phyloP scores from a whole-genome alignment of 1,139 yeast genomes.

The Debaryomyces udenii region DNA sequence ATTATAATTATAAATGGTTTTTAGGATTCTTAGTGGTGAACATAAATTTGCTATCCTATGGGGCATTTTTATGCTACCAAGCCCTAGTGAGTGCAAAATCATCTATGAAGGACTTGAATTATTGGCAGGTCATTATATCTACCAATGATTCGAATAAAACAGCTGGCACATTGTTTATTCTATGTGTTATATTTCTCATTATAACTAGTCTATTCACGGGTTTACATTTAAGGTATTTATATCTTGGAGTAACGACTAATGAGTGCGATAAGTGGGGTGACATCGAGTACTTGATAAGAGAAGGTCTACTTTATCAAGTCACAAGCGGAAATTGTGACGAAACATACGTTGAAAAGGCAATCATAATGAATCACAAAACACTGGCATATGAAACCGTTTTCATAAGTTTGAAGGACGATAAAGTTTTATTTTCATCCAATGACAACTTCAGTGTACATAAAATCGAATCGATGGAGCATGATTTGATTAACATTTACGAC shows the following conservation, averaged over 20 bases:
- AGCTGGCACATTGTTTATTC: constrained; percentile 53
- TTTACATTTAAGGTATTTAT: constrained; percentile 65
- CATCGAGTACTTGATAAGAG: constrained; percentile 58
- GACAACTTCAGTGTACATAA: constrained; percentile 22
- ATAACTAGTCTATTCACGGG: constrained; percentile 59
- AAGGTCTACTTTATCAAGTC: constrained; percentile 34
- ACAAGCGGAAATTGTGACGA: constrained; percentile 15
- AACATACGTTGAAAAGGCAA: constrained; percentile 20
- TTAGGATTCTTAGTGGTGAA: constrained; percentile 61
- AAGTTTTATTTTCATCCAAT: constrained; percentile 21
- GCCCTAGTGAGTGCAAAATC: constrained; percentile 23
- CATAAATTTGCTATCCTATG: constrained; percentile 61
- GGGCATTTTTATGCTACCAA: constrained; percentile 46
- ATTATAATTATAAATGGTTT: constrained; percentile 74
- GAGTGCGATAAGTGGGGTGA: constrained; percentile 85
- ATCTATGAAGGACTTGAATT: constrained; percentile 17
- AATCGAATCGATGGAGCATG: constrained; percentile 43
- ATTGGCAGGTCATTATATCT: constrained; percentile 32
- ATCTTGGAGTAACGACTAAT: constrained; percentile 88
- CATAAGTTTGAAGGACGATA: constrained; percentile 32
- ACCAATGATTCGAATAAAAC: constrained; percentile 40
- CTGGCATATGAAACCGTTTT: constrained; percentile 21
- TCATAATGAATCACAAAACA: constrained; percentile 13
- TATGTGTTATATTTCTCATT: constrained; percentile 57
- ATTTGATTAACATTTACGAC: constrained; percentile 69